These are phyloP conservation scores for Lasiodiplodia citricola DNA, from an alignment of 2,329 filamentous ascomycete genomes.

Conservation along the genomic window DNA sequence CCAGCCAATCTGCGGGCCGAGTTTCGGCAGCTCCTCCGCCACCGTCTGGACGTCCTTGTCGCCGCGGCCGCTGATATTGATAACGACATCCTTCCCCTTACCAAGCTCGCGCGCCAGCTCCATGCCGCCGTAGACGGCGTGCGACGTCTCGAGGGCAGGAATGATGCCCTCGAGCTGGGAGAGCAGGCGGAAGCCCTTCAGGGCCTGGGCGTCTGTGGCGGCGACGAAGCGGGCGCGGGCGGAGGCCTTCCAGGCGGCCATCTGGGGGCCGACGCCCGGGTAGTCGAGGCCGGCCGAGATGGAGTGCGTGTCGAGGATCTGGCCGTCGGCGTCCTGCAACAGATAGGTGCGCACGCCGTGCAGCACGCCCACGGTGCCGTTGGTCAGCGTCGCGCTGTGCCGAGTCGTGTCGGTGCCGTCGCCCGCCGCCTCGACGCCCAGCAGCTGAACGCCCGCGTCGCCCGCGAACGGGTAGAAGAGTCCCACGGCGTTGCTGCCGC, in stretches of 20 bases:
- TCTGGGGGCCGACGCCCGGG: conserved; percentile 91
- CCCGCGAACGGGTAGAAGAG: conserved; percentile 98
- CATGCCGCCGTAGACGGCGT: conserved; percentile 87
- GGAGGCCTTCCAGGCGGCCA: conserved; percentile 90
- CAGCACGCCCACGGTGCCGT: conserved; percentile 87
- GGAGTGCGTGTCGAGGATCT: conserved; percentile 94
- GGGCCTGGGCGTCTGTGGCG: conserved; percentile 89
- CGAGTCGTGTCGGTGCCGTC: conserved; percentile 85
- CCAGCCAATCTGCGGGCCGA: conserved; percentile 86
- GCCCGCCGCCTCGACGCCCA: conserved; percentile 94
- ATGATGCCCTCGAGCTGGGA: conserved; percentile 96
- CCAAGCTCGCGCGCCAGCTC: conserved; percentile 91
- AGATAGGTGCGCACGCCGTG: conserved; percentile 97
- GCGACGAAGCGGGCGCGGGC: conserved; percentile 85
- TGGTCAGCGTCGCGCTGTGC: conserved; percentile 88
- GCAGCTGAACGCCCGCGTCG: conserved; percentile 80
- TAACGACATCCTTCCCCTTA: conserved; percentile 86
- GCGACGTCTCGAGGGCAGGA: conserved; percentile 89
- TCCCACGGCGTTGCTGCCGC: conserved; percentile 91
- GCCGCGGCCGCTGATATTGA: conserved; percentile 89
- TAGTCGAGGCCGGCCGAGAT: conserved; percentile 97
- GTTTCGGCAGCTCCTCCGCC: conserved; percentile 85
- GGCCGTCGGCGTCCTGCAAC: conserved; percentile 88
- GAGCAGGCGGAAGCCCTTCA: conserved; percentile 83
- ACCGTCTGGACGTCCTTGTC: conserved; percentile 99